Evolutionary conservation across 2,329 filamentous ascomycete species (phyloP), one percentile per base, ranked within the genome.

Genomic region (Clonostachys solani): DNA sequence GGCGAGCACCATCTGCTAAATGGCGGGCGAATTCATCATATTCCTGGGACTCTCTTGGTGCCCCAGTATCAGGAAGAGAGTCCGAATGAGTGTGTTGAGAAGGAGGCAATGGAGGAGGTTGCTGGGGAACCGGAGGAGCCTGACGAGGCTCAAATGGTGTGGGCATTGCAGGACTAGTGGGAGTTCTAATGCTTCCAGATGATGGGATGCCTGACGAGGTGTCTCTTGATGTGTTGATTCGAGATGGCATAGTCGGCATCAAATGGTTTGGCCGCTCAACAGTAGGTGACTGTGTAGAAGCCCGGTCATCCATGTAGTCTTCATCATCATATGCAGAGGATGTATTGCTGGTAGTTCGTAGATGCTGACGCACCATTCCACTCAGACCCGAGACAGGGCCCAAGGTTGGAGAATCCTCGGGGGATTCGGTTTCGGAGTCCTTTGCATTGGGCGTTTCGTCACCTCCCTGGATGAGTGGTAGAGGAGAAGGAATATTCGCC

Each of bases 361-460:
- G 71, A 71, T 97, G 94, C 51, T 92, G 86, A 33, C 87, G 83
- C 42, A 96, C 84, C 73, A 96, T 80, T 3, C 87, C 87, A 57
- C 86, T 92, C 15, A 96, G 73, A 1, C 89, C 90, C 12, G 60
- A 47, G 15, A 73, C 73, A 0, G 87, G 85, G 3, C 87, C 87
- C 6, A 96, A 69, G 0, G 89, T 95, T 1, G 92, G 91, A 0
- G 91, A 95, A 57, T 95, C 89, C 10, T 63, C 62, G 0, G 74
- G 64, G 6, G 47, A 46, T 8, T 38, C 36, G 7, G 15, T 38
- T 18, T n/a, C 36, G 36, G 49, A 53, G 15, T 50, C 43, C 38
- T 48, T 53, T 13, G 46, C 40, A 15, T 37, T 45, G 15, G 47
- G 19, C 18, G 47, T 38, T 42, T 35, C 18, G 33, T 56, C 54